A percentile compares a stretch with the other conserved stretches of the same genome.
These are phyloP conservation scores for Neurospora hispaniola DNA, from an alignment of 495 filamentous ascomycete species.

Conservation along the genomic window DNA sequence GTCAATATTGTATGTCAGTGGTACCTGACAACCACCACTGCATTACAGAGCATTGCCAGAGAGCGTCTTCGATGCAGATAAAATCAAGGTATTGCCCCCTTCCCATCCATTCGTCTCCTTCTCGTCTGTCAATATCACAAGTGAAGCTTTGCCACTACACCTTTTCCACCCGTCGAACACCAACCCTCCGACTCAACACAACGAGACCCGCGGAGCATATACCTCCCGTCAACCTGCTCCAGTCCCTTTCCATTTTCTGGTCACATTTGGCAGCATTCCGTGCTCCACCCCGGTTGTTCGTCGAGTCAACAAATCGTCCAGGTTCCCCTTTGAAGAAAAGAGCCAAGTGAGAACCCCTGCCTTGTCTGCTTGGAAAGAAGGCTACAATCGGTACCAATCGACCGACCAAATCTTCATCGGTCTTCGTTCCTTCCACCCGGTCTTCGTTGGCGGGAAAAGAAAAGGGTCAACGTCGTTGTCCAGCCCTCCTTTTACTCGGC, in stretches of 20 bases:
- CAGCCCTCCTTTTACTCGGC: background rate
- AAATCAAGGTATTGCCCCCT: background rate
- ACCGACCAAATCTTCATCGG: background rate
- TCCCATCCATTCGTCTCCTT: background rate
- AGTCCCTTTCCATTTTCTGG: background rate
- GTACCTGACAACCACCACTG: background rate
- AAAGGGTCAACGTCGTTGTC: background rate
- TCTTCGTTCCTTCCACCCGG: background rate
- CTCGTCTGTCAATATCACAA: background rate
- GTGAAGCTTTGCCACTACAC: background rate
- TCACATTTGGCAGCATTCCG: background rate
- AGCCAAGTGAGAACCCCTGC: background rate
- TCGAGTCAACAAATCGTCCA: background rate
- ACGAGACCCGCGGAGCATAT: background rate
- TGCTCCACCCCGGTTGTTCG: background rate
- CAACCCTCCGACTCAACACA: background rate
- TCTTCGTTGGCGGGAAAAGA: background rate
- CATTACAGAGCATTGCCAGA: background rate
- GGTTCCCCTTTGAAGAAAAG: background rate
- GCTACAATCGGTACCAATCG: background rate
- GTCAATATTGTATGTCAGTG: background rate
- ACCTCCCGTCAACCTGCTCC: background rate
- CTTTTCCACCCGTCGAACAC: background rate
- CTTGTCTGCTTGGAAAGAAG: background rate
- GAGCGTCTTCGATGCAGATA: background rate